phyloP scores from a whole-genome alignment of 73 alveolate genomes.

The Symbiodinium pilosum region DNA sequence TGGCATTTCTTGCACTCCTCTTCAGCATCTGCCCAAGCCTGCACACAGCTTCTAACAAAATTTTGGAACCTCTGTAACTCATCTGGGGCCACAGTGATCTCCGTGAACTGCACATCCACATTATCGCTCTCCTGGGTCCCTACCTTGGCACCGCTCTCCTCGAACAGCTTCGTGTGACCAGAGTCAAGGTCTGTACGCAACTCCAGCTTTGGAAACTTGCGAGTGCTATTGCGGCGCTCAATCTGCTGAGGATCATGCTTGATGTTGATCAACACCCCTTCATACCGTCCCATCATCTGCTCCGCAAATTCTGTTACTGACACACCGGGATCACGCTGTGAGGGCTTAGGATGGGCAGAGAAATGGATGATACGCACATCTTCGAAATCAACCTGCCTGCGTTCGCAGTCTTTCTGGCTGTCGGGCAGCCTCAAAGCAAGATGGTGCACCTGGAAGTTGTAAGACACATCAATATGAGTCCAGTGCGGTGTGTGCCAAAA shows the following conservation, averaged over 20 bases:
- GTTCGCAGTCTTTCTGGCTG: slow-evolving; percentile 2
- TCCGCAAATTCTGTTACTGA: background rate
- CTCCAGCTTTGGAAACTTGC: slow-evolving; percentile 15
- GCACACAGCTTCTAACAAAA: background rate
- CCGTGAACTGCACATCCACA: background rate
- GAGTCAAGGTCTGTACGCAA: background rate
- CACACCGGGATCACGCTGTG: background rate
- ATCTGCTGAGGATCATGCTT: background rate
- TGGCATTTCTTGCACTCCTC: background rate
- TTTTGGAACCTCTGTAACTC: background rate
- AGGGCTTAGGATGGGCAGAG: slow-evolving; percentile 1
- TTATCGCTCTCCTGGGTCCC: background rate
- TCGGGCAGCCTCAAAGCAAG: background rate
- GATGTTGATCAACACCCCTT: background rate
- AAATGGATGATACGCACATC: background rate
- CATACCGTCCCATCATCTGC: background rate
- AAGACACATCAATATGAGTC: background rate
- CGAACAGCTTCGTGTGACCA: background rate
- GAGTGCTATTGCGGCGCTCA: background rate
- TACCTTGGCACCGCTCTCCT: background rate
- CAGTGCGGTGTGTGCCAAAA: background rate
- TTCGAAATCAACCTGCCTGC: background rate
- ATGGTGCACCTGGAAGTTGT: slow-evolving; percentile 29
- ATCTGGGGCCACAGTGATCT: background rate
- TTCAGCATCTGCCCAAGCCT: background rate